Evolutionary conservation across 148 eudicot species (phyloP).

Genomic region (Spergularia marina): DNA sequence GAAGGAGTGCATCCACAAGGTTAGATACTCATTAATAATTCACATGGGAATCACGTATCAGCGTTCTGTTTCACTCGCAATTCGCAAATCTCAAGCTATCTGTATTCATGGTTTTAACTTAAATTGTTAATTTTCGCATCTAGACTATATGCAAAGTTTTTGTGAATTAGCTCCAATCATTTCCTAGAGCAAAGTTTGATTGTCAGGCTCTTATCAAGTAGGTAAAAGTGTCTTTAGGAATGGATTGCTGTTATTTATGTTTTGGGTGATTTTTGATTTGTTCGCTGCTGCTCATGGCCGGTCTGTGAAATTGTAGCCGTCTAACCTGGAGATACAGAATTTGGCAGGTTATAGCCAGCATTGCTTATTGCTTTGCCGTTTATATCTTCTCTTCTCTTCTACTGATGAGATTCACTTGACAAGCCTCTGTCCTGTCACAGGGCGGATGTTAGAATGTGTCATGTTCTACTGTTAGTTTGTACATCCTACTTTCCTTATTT

Average conservation of each 20-base stretch:
- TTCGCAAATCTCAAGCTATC: background rate
- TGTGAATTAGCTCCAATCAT: background rate
- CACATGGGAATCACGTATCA: background rate
- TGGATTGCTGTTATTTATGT: background rate
- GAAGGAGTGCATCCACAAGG: constrained; percentile 52
- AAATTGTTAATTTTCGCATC: background rate
- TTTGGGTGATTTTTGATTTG: background rate
- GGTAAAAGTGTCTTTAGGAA: background rate
- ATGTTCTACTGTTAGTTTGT: too few species aligned
- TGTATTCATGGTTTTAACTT: background rate
- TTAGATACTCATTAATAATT: constrained; percentile 22
- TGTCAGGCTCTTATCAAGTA: background rate
- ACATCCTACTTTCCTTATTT: too few species aligned
- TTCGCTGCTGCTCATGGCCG: background rate
- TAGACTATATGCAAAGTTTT: background rate
- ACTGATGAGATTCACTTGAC: too few species aligned
- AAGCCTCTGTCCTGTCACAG: too few species aligned
- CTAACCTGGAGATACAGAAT: background rate
- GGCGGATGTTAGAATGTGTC: too few species aligned
- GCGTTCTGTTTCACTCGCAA: constrained; percentile 12
- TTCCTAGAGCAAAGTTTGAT: background rate
- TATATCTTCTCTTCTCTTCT: too few species aligned
- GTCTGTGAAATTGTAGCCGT: background rate
- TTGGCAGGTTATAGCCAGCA: background rate
- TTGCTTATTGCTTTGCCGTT: background rate